Evolutionary conservation across 2,329 filamentous ascomycete species (phyloP), one percentile per base, ranked within the genome.

Genomic region (Berkeleyomyces rouxiae): DNA sequence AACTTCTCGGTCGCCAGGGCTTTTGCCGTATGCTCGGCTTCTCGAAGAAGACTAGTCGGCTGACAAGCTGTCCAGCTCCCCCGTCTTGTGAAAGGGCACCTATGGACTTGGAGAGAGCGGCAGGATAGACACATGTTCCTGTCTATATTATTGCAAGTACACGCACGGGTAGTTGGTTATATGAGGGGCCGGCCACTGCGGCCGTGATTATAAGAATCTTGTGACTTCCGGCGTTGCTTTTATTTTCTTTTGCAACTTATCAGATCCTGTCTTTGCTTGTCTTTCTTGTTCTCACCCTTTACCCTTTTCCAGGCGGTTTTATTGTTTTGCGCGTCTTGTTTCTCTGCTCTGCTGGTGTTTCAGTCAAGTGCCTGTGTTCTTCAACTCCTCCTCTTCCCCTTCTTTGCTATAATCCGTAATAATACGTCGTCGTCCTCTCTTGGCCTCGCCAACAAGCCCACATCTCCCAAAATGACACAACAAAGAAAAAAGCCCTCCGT

Each of bases 401-500:
- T 60, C 44, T 47, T 65, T 61, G 10, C 43, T 58, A 60, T 64
- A 62, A 23, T 23, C 23, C 23, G 23, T 23, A 23, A 23, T 23
- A 23, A 23, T 23, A 23, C 61, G 46, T 37, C 31, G 47, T 49
- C 61, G 42, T 33, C 55, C 11, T 53, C 49, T 9, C 1, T 10
- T 4, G n/a, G 33, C 6, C 36, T 37, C 49, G 36, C 49, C 42
- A 46, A 46, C 4, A 39, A 23, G n/a, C 9, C 57, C 33, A 39
- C 51, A 37, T 49, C 43, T n/a, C 37, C 42, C 65, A 67, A 65
- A 66, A 75, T 75, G 73, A 68, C 74, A 62, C 58, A 69, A 70
- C 61, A 70, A 68, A 63, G 72, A 79, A 67, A 76, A 81, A 76
- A 92, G 87, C 83, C 91, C 65, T 90, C 90, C 63, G 88, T 85